phyloP scores from a whole-genome alignment of 192 early-diverging fungal species.

The Rhizoclosmatium sp. region DNA sequence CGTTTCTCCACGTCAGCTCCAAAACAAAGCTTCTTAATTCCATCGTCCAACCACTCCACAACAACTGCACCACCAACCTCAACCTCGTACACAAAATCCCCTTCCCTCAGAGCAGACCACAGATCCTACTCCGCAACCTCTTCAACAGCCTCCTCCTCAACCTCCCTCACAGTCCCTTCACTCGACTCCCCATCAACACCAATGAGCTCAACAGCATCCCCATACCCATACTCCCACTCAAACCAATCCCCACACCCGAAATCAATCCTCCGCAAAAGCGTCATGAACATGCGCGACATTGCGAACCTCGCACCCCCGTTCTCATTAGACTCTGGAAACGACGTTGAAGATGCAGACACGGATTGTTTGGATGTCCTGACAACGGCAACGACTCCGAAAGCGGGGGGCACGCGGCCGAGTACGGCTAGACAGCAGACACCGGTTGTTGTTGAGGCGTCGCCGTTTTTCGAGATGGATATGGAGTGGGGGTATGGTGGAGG shows the following conservation, averaged over 20 bases:
- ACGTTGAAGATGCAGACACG: no score
- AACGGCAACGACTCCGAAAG: not conserved
- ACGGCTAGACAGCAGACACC: not conserved
- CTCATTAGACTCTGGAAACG: not conserved
- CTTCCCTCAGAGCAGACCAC: no score
- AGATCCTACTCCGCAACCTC: not conserved
- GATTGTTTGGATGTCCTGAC: not conserved
- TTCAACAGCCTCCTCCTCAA: not conserved
- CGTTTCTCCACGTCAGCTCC: not conserved
- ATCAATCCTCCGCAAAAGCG: not conserved
- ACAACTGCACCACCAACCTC: no score
- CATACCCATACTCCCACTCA: not conserved
- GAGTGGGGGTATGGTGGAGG: not conserved
- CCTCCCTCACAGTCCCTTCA: not conserved
- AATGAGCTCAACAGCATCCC: not conserved
- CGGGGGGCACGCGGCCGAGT: not conserved
- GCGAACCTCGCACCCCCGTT: slow-evolving; percentile 5
- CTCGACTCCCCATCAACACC: not conserved
- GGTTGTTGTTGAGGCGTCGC: not conserved
- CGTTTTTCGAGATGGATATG: slow-evolving; percentile 3
- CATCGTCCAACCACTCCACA: no score
- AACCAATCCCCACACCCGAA: not conserved
- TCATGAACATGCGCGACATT: not conserved
- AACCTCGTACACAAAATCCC: no score
- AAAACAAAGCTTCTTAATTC: not conserved